Evolutionary conservation across 2,329 filamentous ascomycete genomes (phyloP).

Genomic region (Cladobotryum mycophilum): DNA sequence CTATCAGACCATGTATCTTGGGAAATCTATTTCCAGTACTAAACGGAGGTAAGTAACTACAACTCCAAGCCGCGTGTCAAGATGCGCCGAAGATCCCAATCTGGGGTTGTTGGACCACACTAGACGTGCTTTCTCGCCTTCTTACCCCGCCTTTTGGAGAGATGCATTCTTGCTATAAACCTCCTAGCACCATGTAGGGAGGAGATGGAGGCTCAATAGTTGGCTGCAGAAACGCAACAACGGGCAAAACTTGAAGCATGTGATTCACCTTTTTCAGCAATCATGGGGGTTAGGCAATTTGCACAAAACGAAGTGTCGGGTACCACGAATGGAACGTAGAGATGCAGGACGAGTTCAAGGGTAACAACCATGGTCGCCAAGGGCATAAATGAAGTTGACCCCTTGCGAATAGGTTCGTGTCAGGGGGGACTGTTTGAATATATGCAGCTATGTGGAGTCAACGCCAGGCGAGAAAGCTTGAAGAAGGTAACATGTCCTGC

Average conservation of each 20-base stretch:
- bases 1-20: too few relatives aligned
- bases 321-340: conserved; percentile 5
- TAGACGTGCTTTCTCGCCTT: neutral
- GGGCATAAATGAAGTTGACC: neutral
- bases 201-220: conserved; percentile 2
- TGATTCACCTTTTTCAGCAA: conserved; percentile 8
- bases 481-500: too few relatives aligned
- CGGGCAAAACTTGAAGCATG: neutral
- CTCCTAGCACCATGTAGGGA: neutral
- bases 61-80: neutral
- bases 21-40: too few relatives aligned
- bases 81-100: neutral
- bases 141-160: conserved; percentile 10
- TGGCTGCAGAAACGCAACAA: neutral
- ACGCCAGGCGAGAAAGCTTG: too few relatives aligned
- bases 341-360: conserved; percentile 7
- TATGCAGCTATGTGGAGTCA: too few relatives aligned
- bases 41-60: neutral
- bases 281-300: conserved; percentile 7
- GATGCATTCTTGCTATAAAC: conserved; percentile 8
- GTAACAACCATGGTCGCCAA: neutral
- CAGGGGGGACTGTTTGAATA: too few relatives aligned
- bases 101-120: neutral
- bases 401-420: neutral
- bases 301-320: conserved; percentile 3